Evolutionary conservation across 371 early-diverging fungal species (phyloP).

Genomic region (Polyrhizophydium stewartii): DNA sequence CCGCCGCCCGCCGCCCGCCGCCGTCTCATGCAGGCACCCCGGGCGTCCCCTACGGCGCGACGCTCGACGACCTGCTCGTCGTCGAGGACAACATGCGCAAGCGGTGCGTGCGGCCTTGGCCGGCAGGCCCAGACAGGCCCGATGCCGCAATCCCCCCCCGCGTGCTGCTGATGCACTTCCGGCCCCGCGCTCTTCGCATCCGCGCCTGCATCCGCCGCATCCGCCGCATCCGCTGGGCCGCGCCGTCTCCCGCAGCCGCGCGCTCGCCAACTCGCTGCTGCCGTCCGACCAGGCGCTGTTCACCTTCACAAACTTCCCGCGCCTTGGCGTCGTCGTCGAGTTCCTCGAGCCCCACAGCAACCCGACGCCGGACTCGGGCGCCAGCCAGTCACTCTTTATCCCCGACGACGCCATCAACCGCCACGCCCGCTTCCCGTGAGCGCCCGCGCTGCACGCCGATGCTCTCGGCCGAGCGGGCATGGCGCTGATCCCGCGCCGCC

Average conservation of each 20-base stretch:
- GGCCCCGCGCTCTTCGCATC: too few species aligned
- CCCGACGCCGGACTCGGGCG: slow-evolving; percentile 26
- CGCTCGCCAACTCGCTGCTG: slow-evolving; percentile 52
- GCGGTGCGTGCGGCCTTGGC: slow-evolving; percentile 37
- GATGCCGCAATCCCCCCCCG: neutral
- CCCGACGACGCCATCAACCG: slow-evolving; percentile 93
- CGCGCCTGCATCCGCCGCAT: too few species aligned
- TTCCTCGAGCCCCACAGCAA: slow-evolving; percentile 59
- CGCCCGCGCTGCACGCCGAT: too few species aligned
- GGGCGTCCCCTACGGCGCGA: slow-evolving; percentile 85
- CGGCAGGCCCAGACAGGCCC: neutral
- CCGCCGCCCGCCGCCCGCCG: neutral
- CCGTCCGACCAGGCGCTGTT: slow-evolving; percentile 65
- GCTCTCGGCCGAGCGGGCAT: neutral
- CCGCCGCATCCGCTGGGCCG: neutral
- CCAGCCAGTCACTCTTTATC: slow-evolving; percentile 71
- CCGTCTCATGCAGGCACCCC: slow-evolving; percentile 76
- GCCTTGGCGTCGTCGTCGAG: slow-evolving; percentile 73
- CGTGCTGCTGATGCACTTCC: too few species aligned
- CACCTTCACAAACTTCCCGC: slow-evolving; percentile 85
- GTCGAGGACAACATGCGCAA: slow-evolving; percentile 90
- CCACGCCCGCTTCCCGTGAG: slow-evolving; percentile 91
- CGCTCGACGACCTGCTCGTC: slow-evolving; percentile 70
- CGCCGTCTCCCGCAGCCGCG: slow-evolving; percentile 50
- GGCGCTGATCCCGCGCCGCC: too few species aligned